Conservation (phyloP, 345 rosid genomes). For the Clausena lansium region DNA sequence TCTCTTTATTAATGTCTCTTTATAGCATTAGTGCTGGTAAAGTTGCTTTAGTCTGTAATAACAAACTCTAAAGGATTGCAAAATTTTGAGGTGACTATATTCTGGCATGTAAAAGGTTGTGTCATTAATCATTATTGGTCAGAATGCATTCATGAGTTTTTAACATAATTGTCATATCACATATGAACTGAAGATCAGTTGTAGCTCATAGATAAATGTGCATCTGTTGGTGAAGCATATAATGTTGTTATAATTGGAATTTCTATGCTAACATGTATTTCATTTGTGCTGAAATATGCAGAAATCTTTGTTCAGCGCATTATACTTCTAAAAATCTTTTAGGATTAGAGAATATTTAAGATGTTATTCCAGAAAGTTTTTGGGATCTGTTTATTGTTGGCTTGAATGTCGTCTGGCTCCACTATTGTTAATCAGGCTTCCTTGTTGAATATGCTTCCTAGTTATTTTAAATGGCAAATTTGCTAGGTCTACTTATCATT, state of each 20-base stretch:
- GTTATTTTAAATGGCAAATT: background rate
- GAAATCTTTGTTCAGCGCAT: background rate
- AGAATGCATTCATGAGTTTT: background rate
- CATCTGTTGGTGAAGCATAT: slow-evolving; percentile 3
- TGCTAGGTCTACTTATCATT: background rate
- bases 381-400: background rate
- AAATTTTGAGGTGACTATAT: background rate
- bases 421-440: background rate
- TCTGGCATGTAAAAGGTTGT: background rate
- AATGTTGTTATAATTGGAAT: background rate
- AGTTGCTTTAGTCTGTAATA: background rate
- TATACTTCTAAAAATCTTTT: background rate
- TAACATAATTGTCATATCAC: background rate
- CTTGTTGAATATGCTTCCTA: background rate
- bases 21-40: background rate
- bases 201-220: background rate
- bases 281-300: background rate
- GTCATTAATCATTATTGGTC: background rate
- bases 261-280: background rate
- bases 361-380: background rate
- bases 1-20: background rate
- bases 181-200: background rate
- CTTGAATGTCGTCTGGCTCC: background rate
- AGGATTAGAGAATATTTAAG: background rate
- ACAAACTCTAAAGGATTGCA: background rate